A percentile compares a stretch with the other conserved stretches of the same genome.
Conservation (phyloP, 208 protist genomes). For the Acanthamoeba castellanii region DNA sequence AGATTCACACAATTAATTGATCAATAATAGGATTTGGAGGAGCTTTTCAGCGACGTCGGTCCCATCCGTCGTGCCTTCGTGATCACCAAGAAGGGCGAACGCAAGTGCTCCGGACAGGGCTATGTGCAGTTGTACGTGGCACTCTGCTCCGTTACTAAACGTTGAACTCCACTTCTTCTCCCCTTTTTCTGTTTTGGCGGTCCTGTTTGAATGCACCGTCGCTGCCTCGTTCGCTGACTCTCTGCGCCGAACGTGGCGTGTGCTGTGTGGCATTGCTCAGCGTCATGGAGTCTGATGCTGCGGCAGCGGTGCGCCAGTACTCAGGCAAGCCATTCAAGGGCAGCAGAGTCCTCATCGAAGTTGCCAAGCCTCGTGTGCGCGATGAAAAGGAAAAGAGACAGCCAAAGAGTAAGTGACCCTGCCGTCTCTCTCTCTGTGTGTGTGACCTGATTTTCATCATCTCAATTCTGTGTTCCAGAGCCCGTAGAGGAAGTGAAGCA, state of each 20-base stretch:
- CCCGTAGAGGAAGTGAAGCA: background rate
- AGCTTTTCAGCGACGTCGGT: constrained; percentile 63
- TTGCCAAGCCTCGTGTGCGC: constrained; percentile 10
- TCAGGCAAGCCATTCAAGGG: constrained; percentile 44
- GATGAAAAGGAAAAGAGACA: background rate
- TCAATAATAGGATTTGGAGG: background rate
- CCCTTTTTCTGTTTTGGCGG: too few species aligned
- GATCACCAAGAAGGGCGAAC: constrained; percentile 31
- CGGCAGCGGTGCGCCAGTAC: background rate
- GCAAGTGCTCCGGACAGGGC: constrained; percentile 36
- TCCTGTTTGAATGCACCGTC: too few species aligned
- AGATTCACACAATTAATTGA: background rate
- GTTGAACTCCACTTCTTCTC: background rate
- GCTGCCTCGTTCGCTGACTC: background rate
- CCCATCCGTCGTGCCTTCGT: constrained; percentile 45
- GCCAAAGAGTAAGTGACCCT: background rate
- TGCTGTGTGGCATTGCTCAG: background rate
- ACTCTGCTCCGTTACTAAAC: background rate
- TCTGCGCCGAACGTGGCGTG: too few species aligned
- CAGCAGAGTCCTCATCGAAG: constrained; percentile 21
- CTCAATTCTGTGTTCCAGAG: background rate
- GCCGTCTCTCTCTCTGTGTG: background rate
- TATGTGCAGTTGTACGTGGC: constrained; percentile 50
- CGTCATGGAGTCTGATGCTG: constrained; percentile 36
- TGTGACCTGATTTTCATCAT: background rate